These are phyloP conservation scores for Dittrichia graveolens DNA, from an alignment of 129 eudicot species.

Conservation along the genomic window DNA sequence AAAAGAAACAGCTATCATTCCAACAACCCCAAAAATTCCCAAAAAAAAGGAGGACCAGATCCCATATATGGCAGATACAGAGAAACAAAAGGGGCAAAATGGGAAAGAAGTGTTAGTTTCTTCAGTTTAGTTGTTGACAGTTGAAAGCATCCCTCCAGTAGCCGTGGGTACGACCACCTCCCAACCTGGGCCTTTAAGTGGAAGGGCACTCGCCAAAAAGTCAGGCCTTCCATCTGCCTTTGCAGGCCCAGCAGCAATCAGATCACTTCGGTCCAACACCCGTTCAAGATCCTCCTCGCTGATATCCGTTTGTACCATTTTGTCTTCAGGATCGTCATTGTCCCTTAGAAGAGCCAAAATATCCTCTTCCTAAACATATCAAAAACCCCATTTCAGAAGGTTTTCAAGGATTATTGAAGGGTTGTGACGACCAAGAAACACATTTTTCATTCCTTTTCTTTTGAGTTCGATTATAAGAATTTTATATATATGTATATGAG, in stretches of 20 bases:
- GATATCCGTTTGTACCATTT: slow-evolving; percentile 79
- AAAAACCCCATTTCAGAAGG: too few species aligned
- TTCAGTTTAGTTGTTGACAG: slow-evolving; percentile 61
- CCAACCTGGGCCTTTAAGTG: slow-evolving; percentile 99
- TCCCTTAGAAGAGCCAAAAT: slow-evolving; percentile 69
- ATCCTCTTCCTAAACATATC: slow-evolving; percentile 70
- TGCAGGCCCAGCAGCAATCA: slow-evolving; percentile 39
- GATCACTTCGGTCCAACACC: slow-evolving; percentile 84
- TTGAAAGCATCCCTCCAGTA: slow-evolving; percentile 88
- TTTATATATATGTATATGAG: too few species aligned
- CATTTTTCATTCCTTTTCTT: too few species aligned
- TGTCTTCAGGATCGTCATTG: slow-evolving; percentile 68
- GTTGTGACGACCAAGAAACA: too few species aligned
- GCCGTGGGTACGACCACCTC: slow-evolving; percentile 90
- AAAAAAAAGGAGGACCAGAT: background rate
- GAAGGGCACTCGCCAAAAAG: slow-evolving; percentile 39
- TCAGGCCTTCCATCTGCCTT: slow-evolving; percentile 38
- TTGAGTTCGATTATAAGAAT: too few species aligned
- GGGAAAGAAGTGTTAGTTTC: background rate
- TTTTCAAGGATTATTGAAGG: too few species aligned
- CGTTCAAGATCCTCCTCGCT: slow-evolving; percentile 79
- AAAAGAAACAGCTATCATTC: background rate
- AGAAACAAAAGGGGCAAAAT: slow-evolving; percentile 30
- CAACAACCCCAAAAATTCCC: background rate
- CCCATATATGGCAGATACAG: background rate